Base-by-base conservation (phyloP, 2,329 filamentous ascomycete species). In the Colletotrichum sp. region DNA sequence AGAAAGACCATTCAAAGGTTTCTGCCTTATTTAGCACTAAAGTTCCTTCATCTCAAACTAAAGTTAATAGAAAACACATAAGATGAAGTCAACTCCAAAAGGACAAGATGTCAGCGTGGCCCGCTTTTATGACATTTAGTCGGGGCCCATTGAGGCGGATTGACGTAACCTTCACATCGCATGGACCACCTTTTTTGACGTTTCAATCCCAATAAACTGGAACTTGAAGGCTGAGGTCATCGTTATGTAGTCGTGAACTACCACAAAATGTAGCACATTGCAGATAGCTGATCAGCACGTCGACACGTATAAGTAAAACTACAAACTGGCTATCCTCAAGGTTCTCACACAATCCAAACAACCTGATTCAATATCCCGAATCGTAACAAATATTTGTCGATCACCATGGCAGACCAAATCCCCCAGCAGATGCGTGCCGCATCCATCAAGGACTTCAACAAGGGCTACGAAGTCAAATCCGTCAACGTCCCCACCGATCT, bases 371-470 rank as follows among this genome's bases (percentile, higher is more conserved):
- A 5, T 18, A 72, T 72, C 34, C 67, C 69, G 36, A 62, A 43
- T 70, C 24, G 3, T 31, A 29, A 7, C 21, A 15, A 15, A 24
- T 13, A 18, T n/a, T 15, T 13, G 29, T 24, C n/a, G 15, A 31
- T 27, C 12, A 33, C 15, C 8, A 73, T 71, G 67, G n/a, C 68
- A 36, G 61, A 66, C 18, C 29, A 73, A 47, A 75, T 79, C 34
- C 79, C 80, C 11, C 33, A 75, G 27, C 55, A 78, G 54, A 84
- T 83, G 82, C 76, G 77, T 69, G 81, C 81, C 8, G 69, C 81
- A 16, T 79, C 80, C 71, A 75, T 83, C 47, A 78, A 78, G 9
- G 76, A 63, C 61, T 72, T 76, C 57, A 73, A 74, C 47, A 54
- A 61, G 38, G 33, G 43, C 11, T 63, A 69, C 34, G 63, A 77